Conservation (phyloP, 176 grass and related monocot genomes). For the Lolium rigidum region DNA sequence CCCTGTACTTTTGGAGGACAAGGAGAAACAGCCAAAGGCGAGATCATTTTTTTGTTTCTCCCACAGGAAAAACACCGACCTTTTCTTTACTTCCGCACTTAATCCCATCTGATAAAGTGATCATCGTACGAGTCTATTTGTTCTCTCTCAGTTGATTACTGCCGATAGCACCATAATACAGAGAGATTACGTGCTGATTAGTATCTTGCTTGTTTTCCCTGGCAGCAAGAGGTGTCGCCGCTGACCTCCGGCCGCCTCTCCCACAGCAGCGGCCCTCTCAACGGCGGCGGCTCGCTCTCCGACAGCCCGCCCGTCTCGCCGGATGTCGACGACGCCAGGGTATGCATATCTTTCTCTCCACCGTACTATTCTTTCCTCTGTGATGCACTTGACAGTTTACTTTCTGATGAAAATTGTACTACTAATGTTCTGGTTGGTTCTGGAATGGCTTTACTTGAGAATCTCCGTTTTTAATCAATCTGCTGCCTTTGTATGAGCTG, state of each 20-base stretch:
- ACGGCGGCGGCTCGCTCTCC: slow-evolving; percentile 81
- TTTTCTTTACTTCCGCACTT: not conserved
- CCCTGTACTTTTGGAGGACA: slow-evolving; percentile 47
- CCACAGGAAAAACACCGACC: not conserved
- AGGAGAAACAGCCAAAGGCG: slow-evolving; percentile 45
- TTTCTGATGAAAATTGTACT: not conserved
- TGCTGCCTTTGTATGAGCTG: not conserved
- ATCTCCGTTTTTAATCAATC: not conserved
- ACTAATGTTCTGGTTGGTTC: not conserved
- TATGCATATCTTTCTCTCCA: slow-evolving; percentile 9
- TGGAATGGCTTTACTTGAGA: not conserved
- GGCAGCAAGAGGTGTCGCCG: slow-evolving; percentile 75
- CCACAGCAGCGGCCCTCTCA: slow-evolving; percentile 96
- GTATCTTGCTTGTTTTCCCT: not conserved
- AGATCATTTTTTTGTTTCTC: not conserved
- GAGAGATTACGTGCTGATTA: slow-evolving; percentile 8
- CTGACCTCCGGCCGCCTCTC: slow-evolving; percentile 95
- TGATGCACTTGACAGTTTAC: not conserved
- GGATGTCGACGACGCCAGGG: slow-evolving; percentile 86
- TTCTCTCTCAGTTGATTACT: not conserved
- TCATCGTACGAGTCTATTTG: not conserved
- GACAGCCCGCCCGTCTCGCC: slow-evolving; percentile 97
- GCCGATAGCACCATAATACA: not conserved
- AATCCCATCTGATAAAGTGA: slow-evolving; percentile 17
- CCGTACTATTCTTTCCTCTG: not conserved